Evolutionary conservation across 2,329 filamentous ascomycete species (phyloP), one percentile per base, ranked within the genome.

Genomic region (Penicillium sp.): DNA sequence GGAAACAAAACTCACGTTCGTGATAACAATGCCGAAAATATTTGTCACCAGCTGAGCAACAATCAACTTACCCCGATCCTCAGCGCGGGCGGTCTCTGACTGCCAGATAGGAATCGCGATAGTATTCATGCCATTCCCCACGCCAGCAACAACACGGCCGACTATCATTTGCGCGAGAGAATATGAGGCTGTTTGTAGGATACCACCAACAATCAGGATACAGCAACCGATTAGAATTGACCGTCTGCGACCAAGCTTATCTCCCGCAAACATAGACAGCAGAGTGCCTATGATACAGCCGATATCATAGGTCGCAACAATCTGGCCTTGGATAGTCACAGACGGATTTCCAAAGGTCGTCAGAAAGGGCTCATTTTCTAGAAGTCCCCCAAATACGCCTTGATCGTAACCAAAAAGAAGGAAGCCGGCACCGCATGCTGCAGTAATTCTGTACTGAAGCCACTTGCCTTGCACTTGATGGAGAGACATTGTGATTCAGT

Each of bases 121-220:
- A 8, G 24, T 27, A 27, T 27, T 27, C 24, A 27, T 27, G 5
- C 24, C 24, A 27, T 27, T 27, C 8, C 24, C 24, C 5, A 27
- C 8, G 24, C 24, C 24, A 27, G 24, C 24, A 27, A 27, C 24
- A 27, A 27, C 24, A 27, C 24, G 32, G 4, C 77, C 78, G 41
- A 79, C 65, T 54, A 79, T 79, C 61, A 79, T 75, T 53, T 79
- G 77, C 1, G 73, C 73, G 8, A 57, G 45, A n/a, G 50, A 41
- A 41, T 48, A 61, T 2, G 63, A 48, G 10, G 62, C 42, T 2
- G 61, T 51, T 51, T 66, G 63, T 4, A 65, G 18, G 2, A 52
- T 45, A 16, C 42, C 62, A 13, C 63, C 63, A 16, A 65, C 38
- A n/a, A 54, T 45, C 21, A 64, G 21, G 11, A 62, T 45, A 5